Evolutionary conservation across 768 basidiomycete genomes (phyloP), one percentile per base, ranked within the genome.

Genomic region (Phlebiopsis gigantea): DNA sequence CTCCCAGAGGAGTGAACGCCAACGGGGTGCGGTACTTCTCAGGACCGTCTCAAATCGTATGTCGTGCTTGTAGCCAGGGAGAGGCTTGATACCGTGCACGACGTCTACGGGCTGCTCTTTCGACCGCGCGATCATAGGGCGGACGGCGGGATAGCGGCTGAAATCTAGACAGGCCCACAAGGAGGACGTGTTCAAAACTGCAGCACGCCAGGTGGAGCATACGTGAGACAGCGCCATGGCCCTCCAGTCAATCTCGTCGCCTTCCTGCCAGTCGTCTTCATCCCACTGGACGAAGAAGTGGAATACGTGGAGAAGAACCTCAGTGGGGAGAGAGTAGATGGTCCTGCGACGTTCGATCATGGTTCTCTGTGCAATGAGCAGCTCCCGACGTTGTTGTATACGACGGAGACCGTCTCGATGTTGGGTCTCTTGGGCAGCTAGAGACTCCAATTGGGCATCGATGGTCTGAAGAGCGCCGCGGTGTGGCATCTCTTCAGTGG

Each of bases 191-290:
- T 71, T 70, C 31, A 66, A 67, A 17, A 74, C 73, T 1, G 81
- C 83, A 58, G 71, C 74, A 55, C 82, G 75, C 84, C 84, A 87
- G 51, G 76, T 70, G 2, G 77, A 73, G 62, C 82, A 86, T 41
- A 85, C 81, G 48, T 82, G 79, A 10, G 83, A 84, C 43, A 75
- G 75, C 30, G 76, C 70, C 17, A 85, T 64, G n/a, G 83, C 83
- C 50, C 50, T 7, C 34, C 49, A 31, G 41, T 39, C 47, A 19
- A 49, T 43, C 24, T 46, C 28, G 19, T 51, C 47, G 29, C 41
- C 57, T 14, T 53, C 57, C n/a, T 43, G n/a, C 49, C 30, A 49
- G 22, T 51, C 50, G 21, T 57, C 41, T 24, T 26, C 51, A 25
- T 30, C 57, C 48, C 42, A 46, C n/a, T 42, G 30, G 26, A 48